Conservation (phyloP, 495 filamentous ascomycete species). For the Annulohypoxylon stygium region DNA sequence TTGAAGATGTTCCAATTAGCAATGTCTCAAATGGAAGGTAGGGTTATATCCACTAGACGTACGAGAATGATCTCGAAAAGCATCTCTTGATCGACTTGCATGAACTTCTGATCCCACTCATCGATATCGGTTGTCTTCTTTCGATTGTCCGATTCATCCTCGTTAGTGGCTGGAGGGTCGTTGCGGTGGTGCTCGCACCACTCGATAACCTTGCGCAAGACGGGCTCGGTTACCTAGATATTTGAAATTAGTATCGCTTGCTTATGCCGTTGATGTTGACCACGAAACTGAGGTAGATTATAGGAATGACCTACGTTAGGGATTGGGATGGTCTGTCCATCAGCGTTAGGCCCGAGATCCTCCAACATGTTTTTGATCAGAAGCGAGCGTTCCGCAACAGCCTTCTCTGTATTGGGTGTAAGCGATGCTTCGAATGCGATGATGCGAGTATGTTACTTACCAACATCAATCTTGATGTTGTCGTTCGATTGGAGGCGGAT, state of each 20-base stretch:
- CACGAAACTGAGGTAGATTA: background rate
- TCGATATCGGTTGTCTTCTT: slow-evolving; percentile 99
- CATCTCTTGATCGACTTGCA: slow-evolving; percentile 99
- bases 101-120: slow-evolving; percentile 99
- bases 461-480: slow-evolving; percentile 48
- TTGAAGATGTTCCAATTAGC: slow-evolving; percentile 27
- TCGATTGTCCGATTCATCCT: slow-evolving; percentile 92
- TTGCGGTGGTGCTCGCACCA: slow-evolving; percentile 96
- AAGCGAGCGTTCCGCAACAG: slow-evolving; percentile 89
- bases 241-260: background rate
- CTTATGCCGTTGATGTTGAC: background rate
- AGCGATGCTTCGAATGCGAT: slow-evolving; percentile 14
- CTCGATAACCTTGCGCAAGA: slow-evolving; percentile 94
- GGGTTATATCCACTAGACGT: slow-evolving; percentile 55
- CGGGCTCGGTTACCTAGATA: slow-evolving; percentile 86
- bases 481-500: slow-evolving; percentile 46
- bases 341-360: slow-evolving; percentile 80
- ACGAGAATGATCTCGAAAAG: slow-evolving; percentile 98
- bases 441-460: slow-evolving; percentile 38
- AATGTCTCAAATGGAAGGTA: background rate
- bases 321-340: slow-evolving; percentile 80
- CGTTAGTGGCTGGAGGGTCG: slow-evolving; percentile 79
- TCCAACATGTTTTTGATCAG: slow-evolving; percentile 99
- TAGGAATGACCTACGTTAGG: slow-evolving; percentile 77
- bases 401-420: slow-evolving; percentile 70